Base-by-base conservation (phyloP, 2,329 filamentous ascomycete genomes). In the Exophiala lecanii-corni region DNA sequence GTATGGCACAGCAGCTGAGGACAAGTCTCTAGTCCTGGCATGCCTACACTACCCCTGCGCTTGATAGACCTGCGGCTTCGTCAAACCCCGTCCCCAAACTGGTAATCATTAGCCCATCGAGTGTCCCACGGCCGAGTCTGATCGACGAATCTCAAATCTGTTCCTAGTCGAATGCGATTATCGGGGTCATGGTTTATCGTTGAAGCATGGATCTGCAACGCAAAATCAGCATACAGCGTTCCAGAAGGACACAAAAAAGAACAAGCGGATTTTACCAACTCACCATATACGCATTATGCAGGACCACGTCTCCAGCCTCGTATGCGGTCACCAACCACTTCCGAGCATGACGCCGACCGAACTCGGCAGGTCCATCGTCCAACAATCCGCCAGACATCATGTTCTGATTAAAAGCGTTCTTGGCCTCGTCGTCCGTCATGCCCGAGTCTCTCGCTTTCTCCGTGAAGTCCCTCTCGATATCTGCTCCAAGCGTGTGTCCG, bases 361-460 rank as follows among this genome's bases (percentile, higher is more conserved):
- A 72, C 25, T 64, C 63, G 15, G 62, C 64, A 1, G 75, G 71
- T 0, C 66, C 69, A 20, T 78, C 70, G 7, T 70, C 70, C 2
- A 81, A 63, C 25, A 79, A 57, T 0, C 76, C 77, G 0, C 67
- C 74, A 0, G 65, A 62, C 64, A 79, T 74, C 76, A 81, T 81
- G 49, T 80, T 79, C 15, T 67, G 63, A 50, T 81, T 81, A 56
- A 76, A 80, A 2, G 70, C 74, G 20, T 61, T 62, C 31, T 62
- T 67, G 1, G 67, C 64, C 54, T 81, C 71, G 43, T 76, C 71
- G 0, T 78, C 73, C 0, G 62, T 69, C 43, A 81, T 48, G 0
- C 74, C 75, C 5, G 63, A 63, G 33, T 65, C 63, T 47, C 62
- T 68, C 2, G 76, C 76, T 46, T 70, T 73, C 2, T 41, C 52